Base-by-base conservation (phyloP, 495 filamentous ascomycete genomes). In the Penicillium bovifimosum region DNA sequence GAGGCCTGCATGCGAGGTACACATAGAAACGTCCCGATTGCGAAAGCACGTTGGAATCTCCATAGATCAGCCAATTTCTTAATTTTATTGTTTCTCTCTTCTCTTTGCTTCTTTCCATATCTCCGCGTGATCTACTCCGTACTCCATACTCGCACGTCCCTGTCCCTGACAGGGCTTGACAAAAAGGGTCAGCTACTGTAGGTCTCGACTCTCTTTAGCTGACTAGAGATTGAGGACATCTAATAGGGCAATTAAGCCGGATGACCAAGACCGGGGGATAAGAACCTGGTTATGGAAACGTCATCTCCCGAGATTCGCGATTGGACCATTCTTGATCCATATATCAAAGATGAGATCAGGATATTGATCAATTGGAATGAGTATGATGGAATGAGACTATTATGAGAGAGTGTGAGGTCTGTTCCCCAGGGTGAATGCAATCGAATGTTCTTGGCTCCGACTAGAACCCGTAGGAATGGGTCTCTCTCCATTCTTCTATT, bases 111-210 rank as follows among this genome's bases (percentile, higher is more conserved):
- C 26, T 50, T 41, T 32, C 26, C 32, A 6, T 28, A 20, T 41
- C 47, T 50, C 52, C 53, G 54, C 58, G 54, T 64, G 55, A 64
- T 64, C 58, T 61, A 27, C 47, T 52, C 36, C 18, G 5, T 34
- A 34, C 43, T 52, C 36, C 18, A 13, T 34, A 34, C 43, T 52
- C 49, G 58, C 61, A 63, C 58, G 52, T 61, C 61, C 52, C 49
- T 17, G 62, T 64, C 47, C 61, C 61, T 64, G 59, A 55, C 57
- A 63, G 60, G 36, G 10, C 20, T 46, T 43, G 49, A 35, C 43
- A 27, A 20, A 24, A 55, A 24, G 4, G 20, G 20, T 24, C 20
- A 2, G 20, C 4, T 24, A n/a, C n/a, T n/a, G n/a, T n/a, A 24
- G 20, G 20, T 24, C 29, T 40, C 28, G 10, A 44, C 43, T 24